phyloP scores from a whole-genome alignment of 2,329 filamentous ascomycete genomes.

The Chaetomiaceae sp. region DNA sequence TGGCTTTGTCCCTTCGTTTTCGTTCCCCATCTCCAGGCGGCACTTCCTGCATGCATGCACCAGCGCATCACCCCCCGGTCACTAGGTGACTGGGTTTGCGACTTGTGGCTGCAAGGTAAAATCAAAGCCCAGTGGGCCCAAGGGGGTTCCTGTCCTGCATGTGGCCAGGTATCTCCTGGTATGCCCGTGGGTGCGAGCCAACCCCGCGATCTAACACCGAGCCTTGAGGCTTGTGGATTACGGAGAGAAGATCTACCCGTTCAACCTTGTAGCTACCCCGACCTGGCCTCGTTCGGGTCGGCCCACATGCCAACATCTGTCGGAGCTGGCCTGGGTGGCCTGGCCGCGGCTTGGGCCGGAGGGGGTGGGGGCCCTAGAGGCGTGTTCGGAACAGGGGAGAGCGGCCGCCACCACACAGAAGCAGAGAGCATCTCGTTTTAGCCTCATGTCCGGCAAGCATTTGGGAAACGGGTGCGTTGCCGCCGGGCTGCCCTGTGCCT shows the following conservation, averaged over 20 bases:
- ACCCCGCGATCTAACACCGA: conserved; percentile 13
- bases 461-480: neutral
- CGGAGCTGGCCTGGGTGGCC: conserved; percentile 19
- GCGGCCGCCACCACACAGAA: conserved; percentile 19
- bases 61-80: conserved; percentile 12
- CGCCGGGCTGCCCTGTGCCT: neutral
- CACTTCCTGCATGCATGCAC: conserved; percentile 13
- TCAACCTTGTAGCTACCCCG: conserved; percentile 14
- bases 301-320: conserved; percentile 24
- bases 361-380: conserved; percentile 2
- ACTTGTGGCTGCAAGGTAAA: conserved; percentile 10
- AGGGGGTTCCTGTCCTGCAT: neutral
- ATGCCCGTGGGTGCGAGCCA: neutral
- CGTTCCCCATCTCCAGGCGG: conserved; percentile 2
- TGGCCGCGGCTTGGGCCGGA: conserved; percentile 20
- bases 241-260: conserved; percentile 20
- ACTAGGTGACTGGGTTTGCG: conserved; percentile 14
- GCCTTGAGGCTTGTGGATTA: conserved; percentile 8
- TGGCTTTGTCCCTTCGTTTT: neutral
- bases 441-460: conserved; percentile 4
- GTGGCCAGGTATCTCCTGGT: conserved; percentile 1
- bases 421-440: conserved; percentile 14
- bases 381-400: neutral
- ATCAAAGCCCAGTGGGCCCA: conserved; percentile 3
- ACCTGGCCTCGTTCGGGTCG: conserved; percentile 20